Base-by-base conservation (phyloP, 495 filamentous ascomycete genomes). In the Aspergillus indologenus region DNA sequence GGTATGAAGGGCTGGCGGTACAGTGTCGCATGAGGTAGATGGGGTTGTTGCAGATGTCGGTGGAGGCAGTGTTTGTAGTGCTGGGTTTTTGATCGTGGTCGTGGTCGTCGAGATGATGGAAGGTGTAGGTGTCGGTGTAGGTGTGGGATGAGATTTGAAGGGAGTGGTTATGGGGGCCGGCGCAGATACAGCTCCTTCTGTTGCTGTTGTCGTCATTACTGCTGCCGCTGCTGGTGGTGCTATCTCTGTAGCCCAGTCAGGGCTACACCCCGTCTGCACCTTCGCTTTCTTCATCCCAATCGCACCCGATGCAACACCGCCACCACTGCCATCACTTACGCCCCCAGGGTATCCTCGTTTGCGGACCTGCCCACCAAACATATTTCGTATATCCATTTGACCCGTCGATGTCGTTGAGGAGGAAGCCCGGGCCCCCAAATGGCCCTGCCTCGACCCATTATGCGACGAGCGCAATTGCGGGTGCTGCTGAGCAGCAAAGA, bases 301-400 rank as follows among this genome's bases (percentile, higher is more conserved):
- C 23, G 8, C 9, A 19, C 15, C 24, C 48, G 7, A 23, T 17
- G 22, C 46, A 11, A 4, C 45, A 18, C 3, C 45, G 7, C 8
- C 18, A 18, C 23, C 45, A 19, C 23, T 46, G 15, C 20, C 20
- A 48, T 22, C 12, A 17, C 15, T 22, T 7, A 15, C 23, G 15
- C n/a, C 7, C 19, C 18, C 46, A 5, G 21, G 5, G 9, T 50
- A 21, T 54, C 54, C 40, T 64, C 65, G 53, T 74, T 68, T 15
- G 61, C 22, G 70, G 71, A 31, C 60, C 54, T 29, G 74, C 68
- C 9, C 64, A 40, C 34, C 59, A 59, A 79, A 66, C 62, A 78
- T 73, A 15, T 61, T 57, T 31, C 78, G 59, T 34, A 80, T 72
- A 70, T 79, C 76, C 56, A 62, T 54, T 44, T 75, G 72, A 4